A percentile compares a stretch with the other conserved stretches of the same genome.
Evolutionary conservation across 2,329 filamentous ascomycete species (phyloP).

Genomic region (Colletotrichum sojae): DNA sequence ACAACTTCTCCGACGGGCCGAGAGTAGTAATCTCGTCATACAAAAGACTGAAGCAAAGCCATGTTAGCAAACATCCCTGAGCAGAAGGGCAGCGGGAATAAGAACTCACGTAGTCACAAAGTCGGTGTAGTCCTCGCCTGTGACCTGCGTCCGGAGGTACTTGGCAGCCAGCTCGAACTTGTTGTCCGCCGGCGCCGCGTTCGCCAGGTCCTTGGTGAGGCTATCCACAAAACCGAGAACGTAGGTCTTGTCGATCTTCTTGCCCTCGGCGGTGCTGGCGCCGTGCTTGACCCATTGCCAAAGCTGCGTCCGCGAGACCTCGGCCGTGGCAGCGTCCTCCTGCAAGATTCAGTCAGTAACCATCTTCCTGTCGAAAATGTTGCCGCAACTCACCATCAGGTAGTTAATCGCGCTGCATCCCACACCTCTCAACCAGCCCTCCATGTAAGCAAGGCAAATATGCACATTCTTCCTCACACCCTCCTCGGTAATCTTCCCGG

Average conservation of each 20-base stretch:
- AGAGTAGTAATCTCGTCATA: conserved; percentile 30
- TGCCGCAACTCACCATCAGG: conserved; percentile 72
- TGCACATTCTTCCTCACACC: conserved; percentile 93
- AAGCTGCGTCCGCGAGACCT: conserved; percentile 87
- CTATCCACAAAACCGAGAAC: conserved; percentile 83
- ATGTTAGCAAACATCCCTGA: neutral
- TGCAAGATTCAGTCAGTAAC: neutral
- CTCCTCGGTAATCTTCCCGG: conserved; percentile 85
- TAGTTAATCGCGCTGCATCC: conserved; percentile 94
- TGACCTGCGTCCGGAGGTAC: conserved; percentile 31
- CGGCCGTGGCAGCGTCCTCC: conserved; percentile 91
- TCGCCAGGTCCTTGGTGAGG: conserved; percentile 28
- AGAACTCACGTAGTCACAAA: conserved; percentile 37
- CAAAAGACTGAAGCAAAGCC: conserved; percentile 13
- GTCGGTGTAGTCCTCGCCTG: conserved; percentile 36
- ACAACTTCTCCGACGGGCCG: conserved; percentile 4
- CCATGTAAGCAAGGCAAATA: conserved; percentile 92
- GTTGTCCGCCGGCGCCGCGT: conserved; percentile 37
- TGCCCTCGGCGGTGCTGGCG: conserved; percentile 81
- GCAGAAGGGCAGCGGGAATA: too few species aligned
- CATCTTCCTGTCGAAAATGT: neutral
- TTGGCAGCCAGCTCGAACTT: conserved; percentile 40
- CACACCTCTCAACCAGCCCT: conserved; percentile 90
- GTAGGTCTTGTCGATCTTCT: conserved; percentile 87
- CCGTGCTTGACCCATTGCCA: conserved; percentile 86